Conservation (phyloP, 2,329 filamentous ascomycete genomes). For the Pestalotiopsis sp. region DNA sequence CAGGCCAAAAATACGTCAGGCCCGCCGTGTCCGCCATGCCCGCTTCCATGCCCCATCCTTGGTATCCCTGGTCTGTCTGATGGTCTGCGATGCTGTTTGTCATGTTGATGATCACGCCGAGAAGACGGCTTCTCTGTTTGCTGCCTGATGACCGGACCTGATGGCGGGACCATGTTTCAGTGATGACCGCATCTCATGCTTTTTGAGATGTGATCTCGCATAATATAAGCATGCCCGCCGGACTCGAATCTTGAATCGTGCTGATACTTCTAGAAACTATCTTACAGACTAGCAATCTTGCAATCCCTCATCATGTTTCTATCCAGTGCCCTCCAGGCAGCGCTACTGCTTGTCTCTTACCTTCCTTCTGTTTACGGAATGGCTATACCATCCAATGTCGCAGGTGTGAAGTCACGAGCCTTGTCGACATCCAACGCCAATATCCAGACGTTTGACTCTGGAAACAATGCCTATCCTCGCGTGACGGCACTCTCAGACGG, state of each 20-base stretch:
- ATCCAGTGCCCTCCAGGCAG: neutral
- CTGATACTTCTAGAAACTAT: neutral
- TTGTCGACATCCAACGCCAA: neutral
- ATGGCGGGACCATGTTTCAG: neutral
- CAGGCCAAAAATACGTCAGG: neutral
- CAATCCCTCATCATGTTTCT: neutral
- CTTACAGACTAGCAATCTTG: neutral
- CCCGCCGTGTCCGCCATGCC: neutral
- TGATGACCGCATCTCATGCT: neutral
- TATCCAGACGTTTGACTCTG: neutral
- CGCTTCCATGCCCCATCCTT: neutral
- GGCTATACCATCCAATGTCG: neutral
- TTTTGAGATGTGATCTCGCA: neutral
- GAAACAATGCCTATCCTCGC: slow-evolving; percentile 40
- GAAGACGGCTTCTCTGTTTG: neutral
- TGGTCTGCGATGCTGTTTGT: neutral
- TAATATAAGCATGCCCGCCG: neutral
- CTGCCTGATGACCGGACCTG: neutral
- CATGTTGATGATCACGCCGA: neutral
- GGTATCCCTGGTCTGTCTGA: neutral
- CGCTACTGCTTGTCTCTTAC: slow-evolving; percentile 5
- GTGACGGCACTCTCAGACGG: slow-evolving; percentile 37
- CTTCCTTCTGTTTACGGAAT: slow-evolving; percentile 1
- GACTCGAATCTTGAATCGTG: neutral
- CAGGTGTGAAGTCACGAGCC: neutral